Conservation (phyloP, 2,329 filamentous ascomycete species). For the Elsinoe australis region DNA sequence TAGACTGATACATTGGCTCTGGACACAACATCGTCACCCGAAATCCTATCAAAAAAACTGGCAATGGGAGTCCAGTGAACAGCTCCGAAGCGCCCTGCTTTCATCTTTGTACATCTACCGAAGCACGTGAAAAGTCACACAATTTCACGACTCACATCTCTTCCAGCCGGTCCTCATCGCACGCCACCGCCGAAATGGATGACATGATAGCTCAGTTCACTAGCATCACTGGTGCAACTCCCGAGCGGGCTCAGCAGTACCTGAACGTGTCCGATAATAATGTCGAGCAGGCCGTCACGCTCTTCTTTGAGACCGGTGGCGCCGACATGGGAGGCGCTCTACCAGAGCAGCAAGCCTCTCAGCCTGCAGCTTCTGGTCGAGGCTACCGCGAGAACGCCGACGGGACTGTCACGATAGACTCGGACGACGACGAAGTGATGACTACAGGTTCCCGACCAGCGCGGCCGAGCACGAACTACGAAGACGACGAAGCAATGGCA, state of each 20-base stretch:
- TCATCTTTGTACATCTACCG: too few relatives aligned
- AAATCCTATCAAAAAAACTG: too few relatives aligned
- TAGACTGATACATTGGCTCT: too few relatives aligned
- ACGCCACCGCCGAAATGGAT: slow-evolving; percentile 36
- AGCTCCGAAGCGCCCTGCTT: too few relatives aligned
- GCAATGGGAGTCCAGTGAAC: too few relatives aligned
- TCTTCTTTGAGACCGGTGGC: slow-evolving; percentile 85
- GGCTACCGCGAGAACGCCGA: slow-evolving; percentile 44
- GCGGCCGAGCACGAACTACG: slow-evolving; percentile 35
- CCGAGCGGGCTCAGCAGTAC: slow-evolving; percentile 71
- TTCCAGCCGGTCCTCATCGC: too few relatives aligned
- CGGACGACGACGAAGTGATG: slow-evolving; percentile 59
- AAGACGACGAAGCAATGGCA: slow-evolving; percentile 91
- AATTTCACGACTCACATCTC: too few relatives aligned
- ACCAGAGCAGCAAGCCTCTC: slow-evolving; percentile 28
- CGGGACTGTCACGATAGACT: slow-evolving; percentile 67
- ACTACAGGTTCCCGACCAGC: slow-evolving; percentile 27
- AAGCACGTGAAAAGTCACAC: too few relatives aligned
- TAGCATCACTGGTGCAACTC: slow-evolving; percentile 67
- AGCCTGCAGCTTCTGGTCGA: slow-evolving; percentile 22
- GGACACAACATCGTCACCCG: too few relatives aligned
- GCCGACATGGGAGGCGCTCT: slow-evolving; percentile 44
- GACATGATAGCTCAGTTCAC: slow-evolving; percentile 67
- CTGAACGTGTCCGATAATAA: slow-evolving; percentile 78
- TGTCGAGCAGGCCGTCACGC: slow-evolving; percentile 74